Conservation (phyloP, 2,329 filamentous ascomycete genomes). For the Colletotrichum neosansevieriae region DNA sequence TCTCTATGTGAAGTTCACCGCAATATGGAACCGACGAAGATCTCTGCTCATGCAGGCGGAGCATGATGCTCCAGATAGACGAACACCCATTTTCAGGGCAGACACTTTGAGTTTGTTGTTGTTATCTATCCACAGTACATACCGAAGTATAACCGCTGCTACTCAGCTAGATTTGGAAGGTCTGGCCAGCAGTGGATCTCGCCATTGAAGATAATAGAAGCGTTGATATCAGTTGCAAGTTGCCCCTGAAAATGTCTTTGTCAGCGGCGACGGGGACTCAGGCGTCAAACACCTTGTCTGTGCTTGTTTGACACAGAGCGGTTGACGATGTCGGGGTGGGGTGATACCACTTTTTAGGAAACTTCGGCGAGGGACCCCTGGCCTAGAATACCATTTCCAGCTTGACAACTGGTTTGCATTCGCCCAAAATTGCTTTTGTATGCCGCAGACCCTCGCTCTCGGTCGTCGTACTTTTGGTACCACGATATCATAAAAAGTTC, state of each 20-base stretch:
- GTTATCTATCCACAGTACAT: constrained; percentile 1
- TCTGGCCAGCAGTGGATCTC: background rate
- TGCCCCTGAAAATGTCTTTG: constrained; percentile 12
- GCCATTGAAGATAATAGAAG: background rate
- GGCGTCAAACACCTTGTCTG: constrained; percentile 1
- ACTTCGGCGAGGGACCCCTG: constrained; percentile 22
- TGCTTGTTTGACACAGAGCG: constrained; percentile 31
- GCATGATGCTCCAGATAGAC: constrained; percentile 8
- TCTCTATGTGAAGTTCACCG: constrained; percentile 12
- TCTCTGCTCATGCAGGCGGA: background rate
- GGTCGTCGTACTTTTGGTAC: constrained; percentile 1
- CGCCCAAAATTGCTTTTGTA: background rate
- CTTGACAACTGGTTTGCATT: background rate
- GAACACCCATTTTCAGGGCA: constrained; percentile 9
- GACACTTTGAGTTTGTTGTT: constrained; percentile 9
- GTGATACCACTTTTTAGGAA: constrained; percentile 10
- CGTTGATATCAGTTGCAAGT: constrained; percentile 1
- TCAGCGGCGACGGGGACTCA: constrained; percentile 16
- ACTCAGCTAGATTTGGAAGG: background rate
- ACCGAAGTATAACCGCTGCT: background rate
- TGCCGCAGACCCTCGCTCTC: background rate
- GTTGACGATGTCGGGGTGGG: constrained; percentile 4
- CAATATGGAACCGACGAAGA: background rate
- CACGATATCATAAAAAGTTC: background rate
- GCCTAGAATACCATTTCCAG: constrained; percentile 5